These are phyloP conservation scores for Aspergillus pseudonomiae DNA, from an alignment of 2,329 filamentous ascomycete species.

Conservation along the genomic window DNA sequence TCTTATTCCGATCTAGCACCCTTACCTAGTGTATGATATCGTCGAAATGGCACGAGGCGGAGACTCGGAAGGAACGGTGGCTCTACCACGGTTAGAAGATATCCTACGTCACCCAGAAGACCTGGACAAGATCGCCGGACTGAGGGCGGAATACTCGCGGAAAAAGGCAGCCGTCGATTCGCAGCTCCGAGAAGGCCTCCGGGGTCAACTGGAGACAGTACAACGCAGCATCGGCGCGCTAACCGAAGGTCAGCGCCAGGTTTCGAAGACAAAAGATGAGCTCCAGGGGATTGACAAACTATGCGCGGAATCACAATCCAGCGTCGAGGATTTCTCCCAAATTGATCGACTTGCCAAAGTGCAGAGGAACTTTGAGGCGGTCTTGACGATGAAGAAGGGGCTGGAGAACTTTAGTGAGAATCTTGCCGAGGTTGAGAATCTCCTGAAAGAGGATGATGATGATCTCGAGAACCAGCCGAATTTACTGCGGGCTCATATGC, in stretches of 20 bases:
- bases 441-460: conserved; percentile 81
- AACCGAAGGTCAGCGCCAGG: conserved; percentile 85
- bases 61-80: conserved; percentile 61
- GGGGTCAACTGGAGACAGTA: conserved; percentile 91
- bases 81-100: conserved; percentile 79
- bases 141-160: conserved; percentile 90
- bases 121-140: conserved; percentile 87
- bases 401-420: conserved; percentile 84
- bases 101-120: conserved; percentile 94
- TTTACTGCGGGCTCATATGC: conserved; percentile 84
- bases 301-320: conserved; percentile 94
- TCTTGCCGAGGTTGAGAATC: conserved; percentile 72
- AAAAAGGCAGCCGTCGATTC: conserved; percentile 92
- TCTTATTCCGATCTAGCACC: not conserved
- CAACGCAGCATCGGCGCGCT: conserved; percentile 90
- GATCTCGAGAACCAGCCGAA: conserved; percentile 92
- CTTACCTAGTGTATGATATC: not conserved
- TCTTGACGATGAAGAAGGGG: conserved; percentile 89
- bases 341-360: conserved; percentile 59
- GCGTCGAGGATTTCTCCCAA: conserved; percentile 96
- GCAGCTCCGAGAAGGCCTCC: conserved; percentile 83
- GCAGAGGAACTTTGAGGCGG: conserved; percentile 92
- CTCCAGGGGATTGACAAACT: conserved; percentile 98
- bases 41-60: conserved; percentile 39
- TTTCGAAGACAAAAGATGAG: conserved; percentile 93